Conservation (phyloP, 768 basidiomycete species). For the Mrakia gelida region DNA sequence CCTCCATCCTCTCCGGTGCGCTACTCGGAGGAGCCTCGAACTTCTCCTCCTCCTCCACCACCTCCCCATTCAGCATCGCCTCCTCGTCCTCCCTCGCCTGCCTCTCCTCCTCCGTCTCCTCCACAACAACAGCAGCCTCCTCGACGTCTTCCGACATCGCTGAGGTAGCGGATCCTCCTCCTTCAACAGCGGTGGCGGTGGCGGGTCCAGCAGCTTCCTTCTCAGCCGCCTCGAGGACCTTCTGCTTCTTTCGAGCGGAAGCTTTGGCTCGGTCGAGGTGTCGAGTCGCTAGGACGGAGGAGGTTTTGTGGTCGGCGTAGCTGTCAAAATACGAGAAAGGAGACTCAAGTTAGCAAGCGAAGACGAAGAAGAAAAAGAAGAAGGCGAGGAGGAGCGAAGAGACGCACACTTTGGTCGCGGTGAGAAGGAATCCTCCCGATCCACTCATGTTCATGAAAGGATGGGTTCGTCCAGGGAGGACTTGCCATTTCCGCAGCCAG, state of each 20-base stretch:
- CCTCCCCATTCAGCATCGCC: not conserved
- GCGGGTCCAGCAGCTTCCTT: not conserved
- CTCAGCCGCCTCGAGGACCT: constrained; percentile 12
- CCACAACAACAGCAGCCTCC: not conserved
- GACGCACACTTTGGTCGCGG: constrained; percentile 76
- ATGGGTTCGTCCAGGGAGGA: constrained; percentile 93
- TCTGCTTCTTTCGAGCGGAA: constrained; percentile 20
- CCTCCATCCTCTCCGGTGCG: constrained; percentile 11
- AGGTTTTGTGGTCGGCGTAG: constrained; percentile 23
- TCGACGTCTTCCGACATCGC: not conserved
- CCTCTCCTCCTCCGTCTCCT: not conserved
- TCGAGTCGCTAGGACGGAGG: constrained; percentile 26
- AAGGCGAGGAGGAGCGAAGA: no score
- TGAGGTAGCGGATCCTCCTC: not conserved
- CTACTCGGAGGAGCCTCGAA: not conserved
- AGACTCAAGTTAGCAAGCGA: not conserved
- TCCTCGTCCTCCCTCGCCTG: not conserved
- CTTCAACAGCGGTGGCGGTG: not conserved
- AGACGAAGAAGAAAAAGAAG: not conserved
- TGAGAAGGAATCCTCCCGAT: constrained; percentile 80
- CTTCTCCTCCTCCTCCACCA: not conserved
- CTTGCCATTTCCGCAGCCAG: constrained; percentile 78
- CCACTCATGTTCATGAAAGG: constrained; percentile 88
- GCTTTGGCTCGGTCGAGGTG: constrained; percentile 22
- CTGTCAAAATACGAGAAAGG: not conserved